A percentile compares a stretch with the other conserved stretches of the same genome.
phyloP scores from a whole-genome alignment of 2,329 filamentous ascomycete genomes.

The Magnaporthales sp. region DNA sequence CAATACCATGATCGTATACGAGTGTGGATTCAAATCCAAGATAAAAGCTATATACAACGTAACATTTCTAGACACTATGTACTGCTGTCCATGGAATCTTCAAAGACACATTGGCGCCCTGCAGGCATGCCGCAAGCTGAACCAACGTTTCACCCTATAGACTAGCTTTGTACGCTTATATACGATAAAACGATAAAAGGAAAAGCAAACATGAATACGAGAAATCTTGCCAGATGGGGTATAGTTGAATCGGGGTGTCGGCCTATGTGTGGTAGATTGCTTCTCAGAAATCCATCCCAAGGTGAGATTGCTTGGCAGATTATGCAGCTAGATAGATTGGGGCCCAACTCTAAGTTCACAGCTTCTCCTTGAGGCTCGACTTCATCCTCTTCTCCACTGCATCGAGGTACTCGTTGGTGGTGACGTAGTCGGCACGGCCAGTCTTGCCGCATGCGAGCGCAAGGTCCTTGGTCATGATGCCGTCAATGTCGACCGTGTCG shows the following conservation, averaged over 20 bases:
- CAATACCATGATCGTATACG: not conserved
- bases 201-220: not conserved
- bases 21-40: not conserved
- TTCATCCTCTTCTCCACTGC: conserved; percentile 89
- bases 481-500: conserved; percentile 86
- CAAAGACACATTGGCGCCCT: not conserved
- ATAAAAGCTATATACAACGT: not conserved
- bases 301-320: not conserved
- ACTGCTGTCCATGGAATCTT: not conserved
- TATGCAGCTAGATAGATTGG: not conserved
- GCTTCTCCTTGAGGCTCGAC: conserved; percentile 67
- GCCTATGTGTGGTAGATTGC: not conserved
- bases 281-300: not conserved
- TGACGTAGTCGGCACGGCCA: conserved; percentile 77
- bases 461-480: conserved; percentile 98
- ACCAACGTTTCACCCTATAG: not conserved
- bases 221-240: not conserved
- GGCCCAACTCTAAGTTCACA: conserved; percentile 33
- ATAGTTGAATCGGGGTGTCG: not conserved
- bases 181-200: not conserved
- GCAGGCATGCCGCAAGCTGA: not conserved
- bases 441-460: conserved; percentile 91
- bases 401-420: conserved; percentile 82
- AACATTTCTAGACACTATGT: not conserved
- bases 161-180: not conserved